A percentile compares a stretch with the other conserved stretches of the same genome.
phyloP scores from a whole-genome alignment of 2,329 filamentous ascomycete genomes.

The Talaromyces sp. region DNA sequence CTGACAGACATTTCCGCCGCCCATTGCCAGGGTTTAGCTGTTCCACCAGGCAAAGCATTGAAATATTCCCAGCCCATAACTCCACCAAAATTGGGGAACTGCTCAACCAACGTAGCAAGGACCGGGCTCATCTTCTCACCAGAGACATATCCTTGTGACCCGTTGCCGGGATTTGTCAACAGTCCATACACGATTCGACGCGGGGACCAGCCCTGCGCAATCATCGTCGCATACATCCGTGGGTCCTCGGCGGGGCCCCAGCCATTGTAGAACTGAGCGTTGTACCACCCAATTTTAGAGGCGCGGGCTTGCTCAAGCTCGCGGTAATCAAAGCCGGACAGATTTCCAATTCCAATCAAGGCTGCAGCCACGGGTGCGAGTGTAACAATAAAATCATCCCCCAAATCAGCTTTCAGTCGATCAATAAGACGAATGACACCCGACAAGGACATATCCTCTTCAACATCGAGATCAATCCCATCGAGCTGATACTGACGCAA shows the following conservation, averaged over 20 bases:
- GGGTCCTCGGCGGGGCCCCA: constrained; percentile 70
- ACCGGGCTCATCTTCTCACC: constrained; percentile 61
- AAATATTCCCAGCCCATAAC: constrained; percentile 98
- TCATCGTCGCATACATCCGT: constrained; percentile 46
- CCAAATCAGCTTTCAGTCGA: constrained; percentile 58
- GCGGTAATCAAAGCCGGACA: constrained; percentile 82
- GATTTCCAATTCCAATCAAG: constrained; percentile 61
- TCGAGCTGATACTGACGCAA: constrained; percentile 65
- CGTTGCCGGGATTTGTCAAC: constrained; percentile 77
- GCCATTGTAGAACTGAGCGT: constrained; percentile 90
- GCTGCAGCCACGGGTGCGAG: constrained; percentile 81
- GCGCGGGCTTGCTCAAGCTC: constrained; percentile 70
- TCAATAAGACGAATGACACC: constrained; percentile 70
- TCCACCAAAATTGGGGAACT: constrained; percentile 74
- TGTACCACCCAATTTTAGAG: constrained; percentile 77
- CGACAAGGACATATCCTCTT: constrained; percentile 71
- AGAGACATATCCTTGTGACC: constrained; percentile 64
- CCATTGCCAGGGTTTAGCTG: constrained; percentile 73
- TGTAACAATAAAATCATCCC: constrained; percentile 70
- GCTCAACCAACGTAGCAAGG: constrained; percentile 58
- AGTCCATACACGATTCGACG: constrained; percentile 77
- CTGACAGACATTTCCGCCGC: constrained; percentile 65
- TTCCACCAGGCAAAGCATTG: constrained; percentile 71
- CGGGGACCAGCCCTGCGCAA: constrained; percentile 67
- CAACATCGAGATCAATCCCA: constrained; percentile 77